A percentile compares a stretch with the other conserved stretches of the same genome.
Evolutionary conservation across 441 rosid species (phyloP).

Genomic region (Arabidopsis hybrid): DNA sequence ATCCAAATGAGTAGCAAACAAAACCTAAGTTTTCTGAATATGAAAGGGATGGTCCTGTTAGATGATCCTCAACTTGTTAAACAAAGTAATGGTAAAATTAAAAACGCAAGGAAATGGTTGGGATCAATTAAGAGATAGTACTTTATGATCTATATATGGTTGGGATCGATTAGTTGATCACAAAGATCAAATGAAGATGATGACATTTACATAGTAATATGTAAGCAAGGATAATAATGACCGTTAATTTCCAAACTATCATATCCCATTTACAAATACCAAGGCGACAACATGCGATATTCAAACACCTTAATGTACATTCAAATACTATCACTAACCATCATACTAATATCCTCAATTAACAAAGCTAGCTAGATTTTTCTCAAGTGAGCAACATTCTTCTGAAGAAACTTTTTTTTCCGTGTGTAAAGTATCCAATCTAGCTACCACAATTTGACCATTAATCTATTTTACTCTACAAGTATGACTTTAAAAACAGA

Average conservation of each 20-base stretch:
- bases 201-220: too few species aligned
- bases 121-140: too few species aligned
- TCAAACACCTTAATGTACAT: background rate
- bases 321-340: background rate
- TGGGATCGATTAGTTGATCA: too few species aligned
- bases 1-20: too few species aligned
- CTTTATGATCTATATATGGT: too few species aligned
- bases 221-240: background rate
- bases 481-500: background rate
- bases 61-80: too few species aligned
- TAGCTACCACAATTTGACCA: background rate
- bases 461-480: background rate
- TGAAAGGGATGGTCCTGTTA: too few species aligned
- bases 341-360: background rate
- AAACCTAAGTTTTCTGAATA: too few species aligned
- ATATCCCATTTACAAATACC: background rate
- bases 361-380: background rate
- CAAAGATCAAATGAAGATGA: too few species aligned
- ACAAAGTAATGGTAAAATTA: too few species aligned
- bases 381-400: background rate
- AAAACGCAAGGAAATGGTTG: too few species aligned
- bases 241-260: background rate
- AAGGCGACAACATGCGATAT: background rate
- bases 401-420: background rate
- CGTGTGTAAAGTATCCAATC: background rate